Evolutionary conservation across 257 asterid species (phyloP).

Genomic region (Rauvolfia tetraphylla): DNA sequence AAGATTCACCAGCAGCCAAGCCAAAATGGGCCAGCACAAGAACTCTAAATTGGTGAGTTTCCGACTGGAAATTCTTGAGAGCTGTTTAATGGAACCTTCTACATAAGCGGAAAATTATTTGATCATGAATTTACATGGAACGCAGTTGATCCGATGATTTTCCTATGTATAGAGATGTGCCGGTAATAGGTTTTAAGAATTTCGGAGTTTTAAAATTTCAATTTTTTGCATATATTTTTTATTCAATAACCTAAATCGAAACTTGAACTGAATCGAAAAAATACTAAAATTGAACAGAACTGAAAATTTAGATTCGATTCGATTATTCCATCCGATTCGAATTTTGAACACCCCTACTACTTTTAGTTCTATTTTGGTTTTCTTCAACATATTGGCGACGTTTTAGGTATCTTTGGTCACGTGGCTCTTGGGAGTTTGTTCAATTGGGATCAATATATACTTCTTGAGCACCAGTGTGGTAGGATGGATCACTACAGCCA

Average conservation of each 20-base stretch:
- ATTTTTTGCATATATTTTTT: too few relatives aligned
- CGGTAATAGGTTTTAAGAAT: neutral
- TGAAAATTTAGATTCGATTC: too few relatives aligned
- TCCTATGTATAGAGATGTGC: too few relatives aligned
- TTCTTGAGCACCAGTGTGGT: constrained; percentile 26
- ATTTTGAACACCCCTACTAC: too few relatives aligned
- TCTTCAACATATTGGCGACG: neutral
- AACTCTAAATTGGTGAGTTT: constrained; percentile 55
- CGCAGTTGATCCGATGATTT: too few relatives aligned
- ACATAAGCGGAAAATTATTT: neutral
- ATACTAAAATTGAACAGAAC: too few relatives aligned
- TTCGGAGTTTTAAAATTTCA: neutral
- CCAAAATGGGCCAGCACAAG: constrained; percentile 73
- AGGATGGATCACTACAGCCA: constrained; percentile 20
- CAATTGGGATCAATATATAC: constrained; percentile 19
- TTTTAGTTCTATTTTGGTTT: neutral
- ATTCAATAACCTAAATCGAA: too few relatives aligned
- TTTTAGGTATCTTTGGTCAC: constrained; percentile 1
- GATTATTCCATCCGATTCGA: too few relatives aligned
- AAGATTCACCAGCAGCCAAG: constrained; percentile 86
- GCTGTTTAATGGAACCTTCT: neutral
- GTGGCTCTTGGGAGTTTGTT: constrained; percentile 19
- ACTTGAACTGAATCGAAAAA: too few relatives aligned
- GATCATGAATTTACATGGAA: too few relatives aligned
- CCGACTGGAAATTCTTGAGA: neutral